A percentile compares a stretch with the other conserved stretches of the same genome.
Evolutionary conservation across 495 filamentous ascomycete species (phyloP).

Genomic region (Bathelium albidoporum): DNA sequence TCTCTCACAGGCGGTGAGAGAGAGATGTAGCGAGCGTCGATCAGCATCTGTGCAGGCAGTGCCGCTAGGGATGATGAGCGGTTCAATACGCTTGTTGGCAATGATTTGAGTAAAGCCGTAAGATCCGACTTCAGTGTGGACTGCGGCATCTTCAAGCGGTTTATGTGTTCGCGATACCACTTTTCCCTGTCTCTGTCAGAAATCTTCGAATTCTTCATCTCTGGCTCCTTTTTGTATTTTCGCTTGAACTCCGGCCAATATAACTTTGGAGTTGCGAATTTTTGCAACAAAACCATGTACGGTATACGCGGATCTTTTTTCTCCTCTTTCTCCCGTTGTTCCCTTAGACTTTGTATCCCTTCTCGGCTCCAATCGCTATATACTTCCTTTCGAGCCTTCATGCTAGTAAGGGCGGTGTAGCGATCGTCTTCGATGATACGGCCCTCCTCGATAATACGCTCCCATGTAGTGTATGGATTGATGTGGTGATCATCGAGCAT

Average conservation of each 20-base stretch:
- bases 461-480: constrained; percentile 88
- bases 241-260: constrained; percentile 96
- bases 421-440: constrained; percentile 73
- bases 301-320: constrained; percentile 78
- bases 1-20: constrained; percentile 59
- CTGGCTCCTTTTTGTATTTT: constrained; percentile 70
- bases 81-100: constrained; percentile 56
- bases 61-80: constrained; percentile 49
- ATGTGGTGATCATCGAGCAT: constrained; percentile 71
- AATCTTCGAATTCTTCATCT: constrained; percentile 68
- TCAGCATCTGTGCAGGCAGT: constrained; percentile 58
- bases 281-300: constrained; percentile 73
- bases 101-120: constrained; percentile 59
- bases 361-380: constrained; percentile 74
- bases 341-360: constrained; percentile 58
- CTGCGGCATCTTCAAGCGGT: constrained; percentile 63
- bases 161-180: constrained; percentile 79
- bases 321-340: constrained; percentile 62
- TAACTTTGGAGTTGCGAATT: constrained; percentile 73
- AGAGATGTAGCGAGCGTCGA: constrained; percentile 75
- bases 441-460: constrained; percentile 72
- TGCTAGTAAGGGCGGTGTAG: constrained; percentile 72
- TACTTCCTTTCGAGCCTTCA: constrained; percentile 66
- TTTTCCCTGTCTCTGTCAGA: constrained; percentile 85
- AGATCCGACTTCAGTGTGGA: constrained; percentile 70